Evolutionary conservation across 2,329 filamentous ascomycete genomes (phyloP).

Genomic region (Tolypocladium endophyticum): DNA sequence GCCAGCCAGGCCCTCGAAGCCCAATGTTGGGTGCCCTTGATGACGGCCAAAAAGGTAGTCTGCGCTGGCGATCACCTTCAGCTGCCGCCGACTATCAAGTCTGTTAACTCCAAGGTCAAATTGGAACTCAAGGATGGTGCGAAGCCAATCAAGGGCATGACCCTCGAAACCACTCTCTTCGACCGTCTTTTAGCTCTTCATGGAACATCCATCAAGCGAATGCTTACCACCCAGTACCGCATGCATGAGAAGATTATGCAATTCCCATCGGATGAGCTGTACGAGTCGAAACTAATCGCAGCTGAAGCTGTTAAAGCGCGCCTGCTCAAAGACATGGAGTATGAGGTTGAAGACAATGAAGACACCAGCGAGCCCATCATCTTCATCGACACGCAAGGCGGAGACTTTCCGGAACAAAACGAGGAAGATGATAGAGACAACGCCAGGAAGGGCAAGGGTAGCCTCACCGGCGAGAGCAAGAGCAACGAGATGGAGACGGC

Average conservation of each 20-base stretch:
- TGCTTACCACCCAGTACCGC: conserved; percentile 94
- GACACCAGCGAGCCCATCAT: conserved; percentile 81
- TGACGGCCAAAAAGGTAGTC: conserved; percentile 73
- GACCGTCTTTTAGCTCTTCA: conserved; percentile 77
- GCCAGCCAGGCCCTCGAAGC: conserved; percentile 92
- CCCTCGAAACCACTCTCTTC: conserved; percentile 84
- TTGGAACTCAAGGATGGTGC: conserved; percentile 23
- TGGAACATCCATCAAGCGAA: conserved; percentile 74
- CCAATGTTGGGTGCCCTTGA: conserved; percentile 88
- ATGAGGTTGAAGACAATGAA: conserved; percentile 68
- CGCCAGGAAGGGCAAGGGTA: conserved; percentile 32
- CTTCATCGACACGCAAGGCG: conserved; percentile 94
- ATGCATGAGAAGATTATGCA: conserved; percentile 97
- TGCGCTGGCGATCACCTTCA: conserved; percentile 93
- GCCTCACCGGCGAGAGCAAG: conserved; percentile 54
- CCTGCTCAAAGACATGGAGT: conserved; percentile 66
- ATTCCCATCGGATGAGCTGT: conserved; percentile 83
- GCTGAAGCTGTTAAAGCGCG: conserved; percentile 67
- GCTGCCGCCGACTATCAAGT: conserved; percentile 90
- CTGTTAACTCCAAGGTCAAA: conserved; percentile 44
- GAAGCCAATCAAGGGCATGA: conserved; percentile 39
- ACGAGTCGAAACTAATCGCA: conserved; percentile 71
- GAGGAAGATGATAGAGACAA: conserved; percentile 56
- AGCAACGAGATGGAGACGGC: conserved; percentile 86
- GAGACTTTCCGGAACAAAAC: conserved; percentile 74